Percentiles rank a stretch among this genome's conserved stretches.
Conservation (phyloP, 345 rosid genomes). For the Murraya koenigii region DNA sequence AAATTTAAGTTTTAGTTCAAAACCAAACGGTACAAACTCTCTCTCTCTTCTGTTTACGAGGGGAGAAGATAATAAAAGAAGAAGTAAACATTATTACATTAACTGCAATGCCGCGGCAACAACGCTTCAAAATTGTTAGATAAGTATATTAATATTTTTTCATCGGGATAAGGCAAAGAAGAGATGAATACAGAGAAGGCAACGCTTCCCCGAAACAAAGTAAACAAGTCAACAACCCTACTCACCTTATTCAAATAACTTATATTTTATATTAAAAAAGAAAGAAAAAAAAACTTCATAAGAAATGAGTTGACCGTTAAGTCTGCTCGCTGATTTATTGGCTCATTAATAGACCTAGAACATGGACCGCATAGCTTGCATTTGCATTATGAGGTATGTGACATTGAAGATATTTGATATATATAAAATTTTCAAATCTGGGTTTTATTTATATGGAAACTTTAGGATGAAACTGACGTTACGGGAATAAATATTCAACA, state of each 20-base stretch:
- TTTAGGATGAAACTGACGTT: not conserved
- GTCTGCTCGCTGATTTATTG: conserved; percentile 12
- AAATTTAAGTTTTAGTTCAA: not conserved
- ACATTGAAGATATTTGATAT: not conserved
- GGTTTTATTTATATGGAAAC: not conserved
- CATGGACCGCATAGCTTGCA: not conserved
- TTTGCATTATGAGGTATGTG: not conserved
- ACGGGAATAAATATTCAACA: not conserved
- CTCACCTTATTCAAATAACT: not conserved
- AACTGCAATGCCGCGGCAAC: not conserved
- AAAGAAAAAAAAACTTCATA: not conserved
- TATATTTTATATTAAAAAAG: too few species aligned
- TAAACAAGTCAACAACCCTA: conserved; percentile 7
- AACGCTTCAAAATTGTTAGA: conserved; percentile 16
- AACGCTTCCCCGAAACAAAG: not conserved
- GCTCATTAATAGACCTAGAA: not conserved
- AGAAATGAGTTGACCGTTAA: conserved; percentile 1
- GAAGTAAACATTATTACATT: not conserved
- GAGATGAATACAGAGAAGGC: not conserved
- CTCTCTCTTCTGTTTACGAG: not conserved
- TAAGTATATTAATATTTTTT: not conserved
- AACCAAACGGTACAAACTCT: not conserved
- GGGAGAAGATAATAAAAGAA: not conserved
- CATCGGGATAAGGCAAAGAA: conserved; percentile 7
- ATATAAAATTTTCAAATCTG: not conserved